phyloP scores from a whole-genome alignment of 2,329 filamentous ascomycete species.

The Geosmithia flava region DNA sequence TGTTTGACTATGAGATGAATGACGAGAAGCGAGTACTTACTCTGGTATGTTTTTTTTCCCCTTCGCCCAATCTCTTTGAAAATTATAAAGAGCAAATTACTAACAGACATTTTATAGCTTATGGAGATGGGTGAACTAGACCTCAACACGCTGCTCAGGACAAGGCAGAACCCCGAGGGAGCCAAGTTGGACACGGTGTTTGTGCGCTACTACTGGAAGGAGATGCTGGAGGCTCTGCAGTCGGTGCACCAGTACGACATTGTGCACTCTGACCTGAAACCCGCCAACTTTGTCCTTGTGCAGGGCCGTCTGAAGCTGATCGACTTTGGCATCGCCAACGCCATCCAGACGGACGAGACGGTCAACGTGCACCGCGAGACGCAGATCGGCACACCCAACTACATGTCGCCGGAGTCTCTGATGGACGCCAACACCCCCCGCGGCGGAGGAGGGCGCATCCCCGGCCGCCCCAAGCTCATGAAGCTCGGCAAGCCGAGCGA shows the following conservation, averaged over 20 bases:
- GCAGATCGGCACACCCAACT: slow-evolving; percentile 92
- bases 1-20: slow-evolving; percentile 91
- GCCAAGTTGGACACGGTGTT: slow-evolving; percentile 78
- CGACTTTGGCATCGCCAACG: slow-evolving; percentile 96
- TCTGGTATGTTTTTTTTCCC: slow-evolving; percentile 45
- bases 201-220: slow-evolving; percentile 97
- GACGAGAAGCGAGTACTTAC: slow-evolving; percentile 80
- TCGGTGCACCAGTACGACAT: slow-evolving; percentile 84
- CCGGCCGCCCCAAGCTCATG: slow-evolving; percentile 59
- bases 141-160: slow-evolving; percentile 71
- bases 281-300: slow-evolving; percentile 91
- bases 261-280: slow-evolving; percentile 94
- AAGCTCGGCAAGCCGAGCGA: slow-evolving; percentile 93
- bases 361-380: slow-evolving; percentile 95
- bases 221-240: slow-evolving; percentile 93
- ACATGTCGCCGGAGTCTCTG: slow-evolving; percentile 94
- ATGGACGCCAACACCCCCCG: slow-evolving; percentile 67
- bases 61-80: background rate
- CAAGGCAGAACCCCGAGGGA: slow-evolving; percentile 58
- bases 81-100: background rate
- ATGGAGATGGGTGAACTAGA: slow-evolving; percentile 98
- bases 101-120: slow-evolving; percentile 39
- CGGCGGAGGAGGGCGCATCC: slow-evolving; percentile 23
- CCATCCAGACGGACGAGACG: slow-evolving; percentile 89
- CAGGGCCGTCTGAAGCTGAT: slow-evolving; percentile 88